Conservation (phyloP, 305 asterid species). For the Petunia hybrid region DNA sequence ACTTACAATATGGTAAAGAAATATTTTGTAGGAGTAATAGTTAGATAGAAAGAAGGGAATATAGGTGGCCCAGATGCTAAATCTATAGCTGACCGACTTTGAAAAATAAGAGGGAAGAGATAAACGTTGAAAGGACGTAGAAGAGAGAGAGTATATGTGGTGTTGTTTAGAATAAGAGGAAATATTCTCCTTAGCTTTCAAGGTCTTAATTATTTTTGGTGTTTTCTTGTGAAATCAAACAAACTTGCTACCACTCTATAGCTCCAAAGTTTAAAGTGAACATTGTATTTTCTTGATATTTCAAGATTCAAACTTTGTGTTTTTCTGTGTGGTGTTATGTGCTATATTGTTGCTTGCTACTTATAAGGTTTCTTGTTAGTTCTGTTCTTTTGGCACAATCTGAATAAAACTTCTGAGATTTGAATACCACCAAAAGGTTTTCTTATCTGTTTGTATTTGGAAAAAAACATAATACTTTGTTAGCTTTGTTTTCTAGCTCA, state of each 20-base stretch:
- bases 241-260: conserved; percentile 31
- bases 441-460: conserved; percentile 62
- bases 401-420: conserved; percentile 32
- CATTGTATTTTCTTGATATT: conserved; percentile 10
- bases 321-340: conserved; percentile 35
- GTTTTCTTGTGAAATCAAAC: conserved; percentile 64
- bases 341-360: conserved; percentile 34
- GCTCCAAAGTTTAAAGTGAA: conserved; percentile 16
- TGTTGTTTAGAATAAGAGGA: conserved; percentile 39
- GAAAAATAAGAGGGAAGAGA: conserved; percentile 50
- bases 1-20: conserved; percentile 35
- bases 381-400: conserved; percentile 49
- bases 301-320: conserved; percentile 19
- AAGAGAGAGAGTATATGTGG: conserved; percentile 35
- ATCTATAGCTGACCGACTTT: conserved; percentile 69
- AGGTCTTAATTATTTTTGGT: conserved; percentile 44
- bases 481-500: conserved; percentile 56
- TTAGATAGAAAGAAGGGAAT: neutral
- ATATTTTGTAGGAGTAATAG: neutral
- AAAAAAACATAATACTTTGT: conserved; percentile 31
- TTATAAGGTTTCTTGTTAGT: neutral
- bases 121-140: conserved; percentile 48
- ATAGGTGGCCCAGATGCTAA: conserved; percentile 7
- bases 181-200: conserved; percentile 61
- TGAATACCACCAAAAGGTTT: conserved; percentile 56